A percentile compares a stretch with the other conserved stretches of the same genome.
Evolutionary conservation across 306 rosid species (phyloP).

Genomic region (Albizia julibrissin): DNA sequence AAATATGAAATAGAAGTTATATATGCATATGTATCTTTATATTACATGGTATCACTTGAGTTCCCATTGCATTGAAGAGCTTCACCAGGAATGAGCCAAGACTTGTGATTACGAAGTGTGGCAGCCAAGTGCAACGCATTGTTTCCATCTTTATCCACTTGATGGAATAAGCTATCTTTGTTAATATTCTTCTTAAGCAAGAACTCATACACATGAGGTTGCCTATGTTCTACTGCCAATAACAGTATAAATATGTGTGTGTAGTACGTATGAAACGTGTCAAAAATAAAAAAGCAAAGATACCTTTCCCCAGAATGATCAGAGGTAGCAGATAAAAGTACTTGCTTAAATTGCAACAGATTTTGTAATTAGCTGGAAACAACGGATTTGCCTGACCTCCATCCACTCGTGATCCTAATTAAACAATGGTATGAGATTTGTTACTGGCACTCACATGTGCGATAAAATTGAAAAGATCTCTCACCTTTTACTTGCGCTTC

Average conservation of each 20-base stretch:
- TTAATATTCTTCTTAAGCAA: neutral
- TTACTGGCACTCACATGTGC: too few relatives aligned
- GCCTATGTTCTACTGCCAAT: neutral
- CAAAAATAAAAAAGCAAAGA: neutral
- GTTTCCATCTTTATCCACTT: neutral
- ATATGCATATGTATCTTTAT: too few relatives aligned
- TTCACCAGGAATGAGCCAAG: neutral
- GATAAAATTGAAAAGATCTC: neutral
- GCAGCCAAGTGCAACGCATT: neutral
- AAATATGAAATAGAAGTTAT: neutral
- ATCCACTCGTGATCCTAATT: neutral
- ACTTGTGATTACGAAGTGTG: neutral
- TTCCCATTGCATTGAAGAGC: neutral
- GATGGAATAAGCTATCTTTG: neutral
- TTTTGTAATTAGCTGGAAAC: conserved; percentile 15
- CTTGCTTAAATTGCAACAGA: neutral
- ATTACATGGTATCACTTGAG: too few relatives aligned
- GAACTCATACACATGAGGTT: neutral
- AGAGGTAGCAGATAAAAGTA: neutral
- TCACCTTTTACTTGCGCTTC: neutral
- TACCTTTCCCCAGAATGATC: conserved; percentile 27
- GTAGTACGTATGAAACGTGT: neutral
- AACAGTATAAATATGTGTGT: neutral
- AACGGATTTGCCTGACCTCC: neutral
- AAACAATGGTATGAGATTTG: neutral